Percentiles rank a stretch among this genome's conserved stretches.
phyloP scores from a whole-genome alignment of 169 alveolate species.

The Pseudocohnilembus persalinus region DNA sequence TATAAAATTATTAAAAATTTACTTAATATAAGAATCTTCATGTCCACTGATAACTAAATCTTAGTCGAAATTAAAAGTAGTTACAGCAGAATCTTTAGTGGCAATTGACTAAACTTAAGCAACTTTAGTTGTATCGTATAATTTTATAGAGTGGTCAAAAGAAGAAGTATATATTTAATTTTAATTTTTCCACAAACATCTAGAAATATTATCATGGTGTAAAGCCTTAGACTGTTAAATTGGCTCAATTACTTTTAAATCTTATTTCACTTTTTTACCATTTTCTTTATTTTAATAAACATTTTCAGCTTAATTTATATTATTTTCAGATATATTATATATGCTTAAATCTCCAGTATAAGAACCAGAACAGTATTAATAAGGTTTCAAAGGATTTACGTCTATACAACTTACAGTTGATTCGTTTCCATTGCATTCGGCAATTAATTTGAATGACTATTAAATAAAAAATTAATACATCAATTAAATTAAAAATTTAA shows the following conservation, averaged over 20 bases:
- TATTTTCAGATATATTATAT: not conserved
- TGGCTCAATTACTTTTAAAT: conserved; percentile 10
- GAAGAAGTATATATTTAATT: conserved; percentile 8
- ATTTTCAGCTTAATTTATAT: not conserved
- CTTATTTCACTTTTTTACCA: conserved; percentile 17
- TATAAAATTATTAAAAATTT: not conserved
- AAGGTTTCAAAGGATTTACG: conserved; percentile 9
- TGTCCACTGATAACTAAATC: conserved; percentile 1
- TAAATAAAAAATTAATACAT: too few relatives aligned
- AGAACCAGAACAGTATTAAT: conserved; percentile 1
- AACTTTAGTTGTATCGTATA: conserved; percentile 14
- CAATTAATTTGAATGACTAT: not conserved
- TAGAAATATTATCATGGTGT: conserved; percentile 9
- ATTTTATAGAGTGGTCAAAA: conserved; percentile 12
- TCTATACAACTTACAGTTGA: conserved; percentile 14
- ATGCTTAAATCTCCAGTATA: conserved; percentile 3
- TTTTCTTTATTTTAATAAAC: too few relatives aligned
- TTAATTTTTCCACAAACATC: conserved; percentile 13
- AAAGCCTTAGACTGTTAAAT: not conserved
- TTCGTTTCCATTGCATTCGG: conserved; percentile 15
- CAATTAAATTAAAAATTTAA: too few relatives aligned
- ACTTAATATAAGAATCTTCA: conserved; percentile 18
- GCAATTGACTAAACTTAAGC: not conserved
- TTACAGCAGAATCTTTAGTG: conserved; percentile 20
- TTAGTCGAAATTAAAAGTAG: conserved; percentile 5